Percentiles rank a stretch among this genome's conserved stretches.
Evolutionary conservation across 2,329 filamentous ascomycete genomes (phyloP).

Genomic region (Arthrinium phaeospermum): DNA sequence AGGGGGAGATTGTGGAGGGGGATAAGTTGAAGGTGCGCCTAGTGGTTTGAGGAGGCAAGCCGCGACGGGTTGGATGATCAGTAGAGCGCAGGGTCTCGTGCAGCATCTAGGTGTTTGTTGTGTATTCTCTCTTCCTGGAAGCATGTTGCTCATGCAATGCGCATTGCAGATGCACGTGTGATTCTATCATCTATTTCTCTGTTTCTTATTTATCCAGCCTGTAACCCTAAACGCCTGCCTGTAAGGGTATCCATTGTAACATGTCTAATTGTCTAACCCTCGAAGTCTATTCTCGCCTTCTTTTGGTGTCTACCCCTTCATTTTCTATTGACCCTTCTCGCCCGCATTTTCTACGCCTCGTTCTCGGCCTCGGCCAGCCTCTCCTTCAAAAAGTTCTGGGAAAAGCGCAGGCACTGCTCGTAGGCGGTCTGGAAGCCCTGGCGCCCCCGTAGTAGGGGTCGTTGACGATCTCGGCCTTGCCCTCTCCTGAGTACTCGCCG

Average conservation of each 20-base stretch:
- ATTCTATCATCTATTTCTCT: not conserved
- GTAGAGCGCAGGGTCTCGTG: too few relatives aligned
- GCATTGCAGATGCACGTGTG: not conserved
- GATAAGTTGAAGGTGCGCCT: slow-evolving; percentile 37
- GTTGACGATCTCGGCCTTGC: slow-evolving; percentile 71
- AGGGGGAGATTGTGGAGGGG: slow-evolving; percentile 36
- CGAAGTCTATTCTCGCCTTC: not conserved
- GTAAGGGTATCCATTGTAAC: not conserved
- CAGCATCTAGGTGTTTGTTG: too few relatives aligned
- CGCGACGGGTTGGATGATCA: not conserved
- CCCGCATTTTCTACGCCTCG: not conserved
- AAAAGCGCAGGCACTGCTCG: slow-evolving; percentile 80
- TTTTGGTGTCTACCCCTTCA: not conserved
- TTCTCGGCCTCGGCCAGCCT: not conserved
- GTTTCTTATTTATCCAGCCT: not conserved
- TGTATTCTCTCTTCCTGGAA: not conserved
- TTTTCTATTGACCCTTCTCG: too few relatives aligned
- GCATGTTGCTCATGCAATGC: not conserved
- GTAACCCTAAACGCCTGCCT: not conserved
- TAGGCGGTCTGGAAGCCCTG: slow-evolving; percentile 87
- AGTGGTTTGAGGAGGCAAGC: slow-evolving; percentile 27
- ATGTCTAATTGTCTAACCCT: not conserved
- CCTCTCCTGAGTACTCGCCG: slow-evolving; percentile 77
- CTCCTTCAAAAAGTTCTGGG: slow-evolving; percentile 74
- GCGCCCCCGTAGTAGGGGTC: slow-evolving; percentile 92